Evolutionary conservation across 2,329 filamentous ascomycete genomes (phyloP), one percentile per base, ranked within the genome.

Genomic region (Aspergillus thermomutatus): DNA sequence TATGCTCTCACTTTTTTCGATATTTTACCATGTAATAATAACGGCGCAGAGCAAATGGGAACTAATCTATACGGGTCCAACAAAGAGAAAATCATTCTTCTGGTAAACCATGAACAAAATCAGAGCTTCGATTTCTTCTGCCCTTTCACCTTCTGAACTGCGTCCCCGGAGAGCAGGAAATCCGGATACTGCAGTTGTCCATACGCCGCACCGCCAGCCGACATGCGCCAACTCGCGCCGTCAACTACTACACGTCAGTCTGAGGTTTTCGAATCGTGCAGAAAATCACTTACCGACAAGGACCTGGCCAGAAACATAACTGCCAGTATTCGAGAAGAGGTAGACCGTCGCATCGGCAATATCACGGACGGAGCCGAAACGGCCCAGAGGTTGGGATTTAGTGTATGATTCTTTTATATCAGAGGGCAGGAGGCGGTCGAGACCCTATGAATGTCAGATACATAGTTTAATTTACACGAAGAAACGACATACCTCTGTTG

Each of bases 321-420:
- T 91, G 0, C 88, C 93, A 0, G 91, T 86, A 48, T 96, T 90
- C 48, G 89, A 90, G 70, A 97, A 94, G 54, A 97, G 73, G 67
- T 87, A 99, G 0, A 97, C 84, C 0, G 93, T 97, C 1, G 93
- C 90, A 74, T 99, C 93, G 0, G 92, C 89, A 67, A 99, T 92
- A 69, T 99, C 93, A 62, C 88, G 89, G 26, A 96, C 85, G 0
- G 84, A 84, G 6, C 93, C 94, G 73, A 86, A 86, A 55, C 92
- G 82, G 1, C 91, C 91, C 2, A 87, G 76, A 0, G 94, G 94
- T 40, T 96, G 82, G 2, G 65, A 60, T 26, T 81, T 77, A 34
- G 80, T 65, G 1, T 77, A 74, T 0, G 75, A 73, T 14, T 77
- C 74, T 1, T 80, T 79, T 1, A 82, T 74, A 53, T 82, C 79